phyloP scores from a whole-genome alignment of 2,329 filamentous ascomycete species.

The Epichloe sibirici region DNA sequence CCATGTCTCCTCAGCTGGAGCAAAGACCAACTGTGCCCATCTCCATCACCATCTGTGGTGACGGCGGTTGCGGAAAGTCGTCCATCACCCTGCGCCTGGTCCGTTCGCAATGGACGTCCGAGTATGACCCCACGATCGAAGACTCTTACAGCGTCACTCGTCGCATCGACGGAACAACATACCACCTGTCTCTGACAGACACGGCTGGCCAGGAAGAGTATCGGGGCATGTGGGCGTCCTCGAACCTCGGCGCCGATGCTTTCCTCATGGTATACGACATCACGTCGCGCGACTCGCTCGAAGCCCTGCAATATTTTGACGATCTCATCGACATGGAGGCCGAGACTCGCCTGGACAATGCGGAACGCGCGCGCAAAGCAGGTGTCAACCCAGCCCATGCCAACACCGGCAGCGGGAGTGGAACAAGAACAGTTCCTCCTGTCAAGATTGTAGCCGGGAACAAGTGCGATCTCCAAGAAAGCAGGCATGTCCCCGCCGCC shows the following conservation, averaged over 20 bases:
- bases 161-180: conserved; percentile 65
- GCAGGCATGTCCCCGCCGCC: conserved; percentile 55
- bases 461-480: conserved; percentile 69
- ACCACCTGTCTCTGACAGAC: conserved; percentile 69
- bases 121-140: conserved; percentile 71
- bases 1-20: conserved; percentile 2
- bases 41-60: conserved; percentile 74
- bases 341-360: conserved; percentile 55
- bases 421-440: conserved; percentile 48
- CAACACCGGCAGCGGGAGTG: conserved; percentile 18
- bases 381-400: conserved; percentile 22
- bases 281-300: conserved; percentile 54
- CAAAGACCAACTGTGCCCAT: conserved; percentile 38
- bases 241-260: conserved; percentile 67
- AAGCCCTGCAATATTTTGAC: conserved; percentile 66
- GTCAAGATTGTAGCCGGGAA: conserved; percentile 79
- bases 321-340: conserved; percentile 75
- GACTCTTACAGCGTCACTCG: conserved; percentile 79
- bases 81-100: conserved; percentile 76
- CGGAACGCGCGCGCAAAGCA: conserved; percentile 35
- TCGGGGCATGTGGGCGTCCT: conserved; percentile 71
- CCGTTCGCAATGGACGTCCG: conserved; percentile 70
- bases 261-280: conserved; percentile 86
- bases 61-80: conserved; percentile 75
- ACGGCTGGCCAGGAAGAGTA: conserved; percentile 88